Evolutionary conservation across 495 filamentous ascomycete genomes (phyloP).

Genomic region (Beverwykella pulmonaria): DNA sequence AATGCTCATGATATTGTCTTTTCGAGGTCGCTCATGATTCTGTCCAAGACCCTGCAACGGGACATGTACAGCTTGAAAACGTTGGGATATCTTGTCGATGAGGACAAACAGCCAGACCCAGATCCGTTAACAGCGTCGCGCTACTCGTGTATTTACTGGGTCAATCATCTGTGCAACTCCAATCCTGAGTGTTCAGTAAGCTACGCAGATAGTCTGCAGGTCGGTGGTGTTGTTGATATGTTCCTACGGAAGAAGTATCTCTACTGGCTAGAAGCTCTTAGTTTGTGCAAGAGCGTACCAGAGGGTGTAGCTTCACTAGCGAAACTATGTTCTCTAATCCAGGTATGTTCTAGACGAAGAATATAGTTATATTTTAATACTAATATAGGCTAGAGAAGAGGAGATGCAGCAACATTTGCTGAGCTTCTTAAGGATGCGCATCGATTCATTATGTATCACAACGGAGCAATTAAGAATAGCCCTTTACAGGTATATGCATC

Average conservation of each 20-base stretch:
- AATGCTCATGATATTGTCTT: too few species aligned
- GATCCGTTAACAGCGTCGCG: too few species aligned
- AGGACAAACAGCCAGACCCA: too few species aligned
- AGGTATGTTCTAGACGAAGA: not conserved
- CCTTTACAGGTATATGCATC: slow-evolving; percentile 46
- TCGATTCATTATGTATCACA: slow-evolving; percentile 43
- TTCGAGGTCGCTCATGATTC: too few species aligned
- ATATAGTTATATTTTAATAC: slow-evolving; percentile 6
- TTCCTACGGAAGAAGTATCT: not conserved
- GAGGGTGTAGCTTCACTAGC: not conserved
- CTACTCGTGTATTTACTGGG: too few species aligned
- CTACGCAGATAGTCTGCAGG: not conserved
- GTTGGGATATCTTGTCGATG: too few species aligned
- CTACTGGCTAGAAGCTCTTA: too few species aligned
- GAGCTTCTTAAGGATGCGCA: slow-evolving; percentile 37
- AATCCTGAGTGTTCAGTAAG: not conserved
- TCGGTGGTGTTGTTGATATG: not conserved
- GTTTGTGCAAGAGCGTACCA: too few species aligned
- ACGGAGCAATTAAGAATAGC: slow-evolving; percentile 35
- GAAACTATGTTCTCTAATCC: not conserved
- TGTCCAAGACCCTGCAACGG: too few species aligned
- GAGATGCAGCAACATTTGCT: slow-evolving; percentile 18
- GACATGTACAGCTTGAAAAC: too few species aligned
- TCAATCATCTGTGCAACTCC: not conserved
- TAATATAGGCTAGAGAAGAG: slow-evolving; percentile 24